phyloP scores from a whole-genome alignment of 2,329 filamentous ascomycete species.

The Endocalyx cinctus region DNA sequence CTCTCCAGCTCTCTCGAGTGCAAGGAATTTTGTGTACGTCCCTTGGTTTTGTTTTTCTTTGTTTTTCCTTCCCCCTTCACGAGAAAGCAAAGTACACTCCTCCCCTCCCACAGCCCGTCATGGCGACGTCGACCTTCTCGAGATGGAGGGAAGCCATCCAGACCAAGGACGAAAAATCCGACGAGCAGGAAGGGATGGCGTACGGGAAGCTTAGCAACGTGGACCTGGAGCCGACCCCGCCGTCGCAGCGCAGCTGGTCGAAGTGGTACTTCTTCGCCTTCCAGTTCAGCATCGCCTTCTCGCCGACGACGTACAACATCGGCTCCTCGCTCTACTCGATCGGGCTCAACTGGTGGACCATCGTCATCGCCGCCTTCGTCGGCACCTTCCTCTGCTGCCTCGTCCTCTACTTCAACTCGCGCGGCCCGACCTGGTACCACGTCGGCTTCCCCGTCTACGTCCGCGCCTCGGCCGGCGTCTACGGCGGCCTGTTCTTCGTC shows the following conservation, averaged over 20 bases:
- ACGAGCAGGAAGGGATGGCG: background rate
- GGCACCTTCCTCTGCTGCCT: constrained; percentile 26
- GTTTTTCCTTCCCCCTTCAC: too few relatives aligned
- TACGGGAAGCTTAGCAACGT: constrained; percentile 3
- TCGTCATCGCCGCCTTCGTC: constrained; percentile 24
- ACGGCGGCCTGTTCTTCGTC: constrained; percentile 34
- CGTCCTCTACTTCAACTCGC: constrained; percentile 29
- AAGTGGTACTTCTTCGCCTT: constrained; percentile 4
- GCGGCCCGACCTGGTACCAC: constrained; percentile 30
- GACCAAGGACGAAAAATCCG: too few relatives aligned
- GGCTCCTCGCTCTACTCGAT: constrained; percentile 2
- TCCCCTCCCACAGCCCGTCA: too few relatives aligned
- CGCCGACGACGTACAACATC: constrained; percentile 5
- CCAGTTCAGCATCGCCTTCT: constrained; percentile 6
- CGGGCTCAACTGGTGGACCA: constrained; percentile 4
- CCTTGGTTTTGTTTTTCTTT: too few relatives aligned
- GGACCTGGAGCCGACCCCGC: constrained; percentile 4
- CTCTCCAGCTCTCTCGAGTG: too few relatives aligned
- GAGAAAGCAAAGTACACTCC: too few relatives aligned
- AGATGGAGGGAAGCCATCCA: too few relatives aligned
- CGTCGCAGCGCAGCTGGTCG: constrained; percentile 1
- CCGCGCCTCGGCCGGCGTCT: constrained; percentile 29
- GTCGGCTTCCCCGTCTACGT: constrained; percentile 31
- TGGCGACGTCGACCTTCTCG: too few relatives aligned
- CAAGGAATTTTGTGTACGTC: too few relatives aligned